These are phyloP conservation scores for Tremellales sp. DNA, from an alignment of 1,284 basidiomycete species.

Conservation along the genomic window DNA sequence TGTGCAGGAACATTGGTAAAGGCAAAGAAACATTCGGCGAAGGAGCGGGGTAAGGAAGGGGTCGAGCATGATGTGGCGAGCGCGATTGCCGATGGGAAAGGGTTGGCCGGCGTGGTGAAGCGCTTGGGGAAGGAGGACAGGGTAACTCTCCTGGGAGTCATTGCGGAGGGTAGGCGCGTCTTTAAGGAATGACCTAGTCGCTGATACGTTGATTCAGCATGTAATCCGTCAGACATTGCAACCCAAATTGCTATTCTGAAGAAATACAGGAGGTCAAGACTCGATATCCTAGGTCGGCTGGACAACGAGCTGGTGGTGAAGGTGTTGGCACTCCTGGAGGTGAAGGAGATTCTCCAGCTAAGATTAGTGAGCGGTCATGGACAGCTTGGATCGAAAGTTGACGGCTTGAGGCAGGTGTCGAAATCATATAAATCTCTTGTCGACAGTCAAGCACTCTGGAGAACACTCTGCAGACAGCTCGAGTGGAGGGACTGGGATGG, in stretches of 20 bases:
- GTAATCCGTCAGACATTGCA: constrained; percentile 48
- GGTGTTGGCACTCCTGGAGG: constrained; percentile 62
- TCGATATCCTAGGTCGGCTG: constrained; percentile 72
- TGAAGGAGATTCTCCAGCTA: constrained; percentile 60
- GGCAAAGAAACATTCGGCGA: no score
- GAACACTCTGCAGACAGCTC: constrained; percentile 35
- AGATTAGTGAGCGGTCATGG: constrained; percentile 52
- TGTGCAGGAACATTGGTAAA: constrained; percentile 8
- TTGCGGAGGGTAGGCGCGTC: constrained; percentile 28
- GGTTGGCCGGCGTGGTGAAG: constrained; percentile 14
- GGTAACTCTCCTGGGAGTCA: constrained; percentile 19
- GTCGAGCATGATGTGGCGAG: not conserved
- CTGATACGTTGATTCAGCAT: constrained; percentile 23
- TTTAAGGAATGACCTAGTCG: not conserved
- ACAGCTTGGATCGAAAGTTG: constrained; percentile 28
- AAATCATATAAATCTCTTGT: constrained; percentile 68
- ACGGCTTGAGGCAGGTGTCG: constrained; percentile 56
- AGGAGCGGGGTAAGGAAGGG: not conserved
- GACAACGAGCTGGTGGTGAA: constrained; percentile 63
- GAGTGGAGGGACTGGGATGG: constrained; percentile 27
- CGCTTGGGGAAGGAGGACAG: constrained; percentile 24
- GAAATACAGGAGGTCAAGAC: constrained; percentile 72
- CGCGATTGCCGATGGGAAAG: constrained; percentile 9
- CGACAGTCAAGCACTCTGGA: constrained; percentile 70
- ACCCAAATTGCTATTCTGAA: constrained; percentile 71